phyloP scores from a whole-genome alignment of 306 rosid genomes.

The Rosa persica region DNA sequence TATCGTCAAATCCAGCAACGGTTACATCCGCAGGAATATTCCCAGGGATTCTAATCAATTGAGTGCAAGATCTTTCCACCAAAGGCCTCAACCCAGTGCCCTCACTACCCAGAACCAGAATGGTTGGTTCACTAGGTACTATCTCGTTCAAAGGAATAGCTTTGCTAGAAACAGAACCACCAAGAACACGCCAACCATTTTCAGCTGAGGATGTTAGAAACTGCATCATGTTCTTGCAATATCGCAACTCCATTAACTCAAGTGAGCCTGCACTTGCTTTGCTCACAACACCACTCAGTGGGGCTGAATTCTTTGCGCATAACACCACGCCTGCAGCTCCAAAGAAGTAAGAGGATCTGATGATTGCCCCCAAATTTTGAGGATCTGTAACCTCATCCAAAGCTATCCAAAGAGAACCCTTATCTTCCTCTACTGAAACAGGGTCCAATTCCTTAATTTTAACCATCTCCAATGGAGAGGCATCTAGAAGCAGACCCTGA shows the following conservation, averaged over 20 bases:
- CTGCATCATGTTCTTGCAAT: conserved; percentile 95
- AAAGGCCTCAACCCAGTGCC: conserved; percentile 93
- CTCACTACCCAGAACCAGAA: conserved; percentile 93
- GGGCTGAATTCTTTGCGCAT: conserved; percentile 94
- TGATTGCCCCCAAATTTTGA: conserved; percentile 88
- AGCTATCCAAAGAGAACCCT: conserved; percentile 83
- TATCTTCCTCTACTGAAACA: conserved; percentile 57
- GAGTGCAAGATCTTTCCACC: conserved; percentile 92
- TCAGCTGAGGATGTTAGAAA: conserved; percentile 82
- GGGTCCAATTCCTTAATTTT: conserved; percentile 71
- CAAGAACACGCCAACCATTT: conserved; percentile 88
- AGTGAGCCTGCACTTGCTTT: conserved; percentile 97
- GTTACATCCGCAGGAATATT: conserved; percentile 48
- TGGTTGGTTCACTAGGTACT: conserved; percentile 64
- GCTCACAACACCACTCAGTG: conserved; percentile 89
- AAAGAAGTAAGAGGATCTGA: conserved; percentile 85
- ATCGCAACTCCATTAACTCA: conserved; percentile 86
- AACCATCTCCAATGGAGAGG: conserved; percentile 91
- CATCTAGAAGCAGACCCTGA: conserved; percentile 88
- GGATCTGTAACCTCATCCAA: conserved; percentile 97
- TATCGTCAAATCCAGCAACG: conserved; percentile 37
- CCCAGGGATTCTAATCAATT: conserved; percentile 68
- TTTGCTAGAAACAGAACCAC: conserved; percentile 80
- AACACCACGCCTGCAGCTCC: conserved; percentile 89
- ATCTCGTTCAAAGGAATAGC: conserved; percentile 66